Evolutionary conservation across 192 early-diverging fungal genomes (phyloP).

Genomic region (Spinellus fusiger): DNA sequence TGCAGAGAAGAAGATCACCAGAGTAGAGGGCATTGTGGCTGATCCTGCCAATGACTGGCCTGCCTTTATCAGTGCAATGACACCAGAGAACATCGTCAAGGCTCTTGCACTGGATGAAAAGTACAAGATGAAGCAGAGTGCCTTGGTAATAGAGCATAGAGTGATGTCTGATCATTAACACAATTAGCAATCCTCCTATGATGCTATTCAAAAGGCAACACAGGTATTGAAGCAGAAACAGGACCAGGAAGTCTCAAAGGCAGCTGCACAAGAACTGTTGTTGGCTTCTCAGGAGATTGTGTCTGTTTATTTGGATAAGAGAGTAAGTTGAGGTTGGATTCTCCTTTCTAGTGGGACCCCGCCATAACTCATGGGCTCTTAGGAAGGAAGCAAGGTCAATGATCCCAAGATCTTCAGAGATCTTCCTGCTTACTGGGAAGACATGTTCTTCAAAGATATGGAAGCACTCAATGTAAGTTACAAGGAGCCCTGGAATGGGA

Average conservation of each 20-base stretch:
- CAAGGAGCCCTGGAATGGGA: not conserved
- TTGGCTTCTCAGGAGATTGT: slow-evolving; percentile 47
- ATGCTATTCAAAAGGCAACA: slow-evolving; percentile 38
- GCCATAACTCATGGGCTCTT: not conserved
- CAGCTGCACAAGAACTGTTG: slow-evolving; percentile 40
- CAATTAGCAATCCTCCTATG: slow-evolving; percentile 32
- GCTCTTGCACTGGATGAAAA: slow-evolving; percentile 47
- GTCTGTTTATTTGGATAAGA: slow-evolving; percentile 45
- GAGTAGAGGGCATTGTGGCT: slow-evolving; percentile 43
- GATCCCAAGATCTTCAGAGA: slow-evolving; percentile 91
- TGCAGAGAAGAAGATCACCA: slow-evolving; percentile 50
- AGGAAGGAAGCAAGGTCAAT: slow-evolving; percentile 62
- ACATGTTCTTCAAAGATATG: slow-evolving; percentile 91
- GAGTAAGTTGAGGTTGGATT: slow-evolving; percentile 26
- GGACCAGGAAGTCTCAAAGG: slow-evolving; percentile 28
- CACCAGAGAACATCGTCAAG: slow-evolving; percentile 37
- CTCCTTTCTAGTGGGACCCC: not conserved
- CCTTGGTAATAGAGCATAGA: slow-evolving; percentile 43
- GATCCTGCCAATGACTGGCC: slow-evolving; percentile 48
- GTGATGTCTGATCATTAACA: not conserved
- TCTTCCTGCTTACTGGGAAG: slow-evolving; percentile 89
- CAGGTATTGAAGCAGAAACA: slow-evolving; percentile 38
- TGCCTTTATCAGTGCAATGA: slow-evolving; percentile 46
- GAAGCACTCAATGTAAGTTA: slow-evolving; percentile 71
- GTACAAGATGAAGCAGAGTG: slow-evolving; percentile 68